Conservation (phyloP, 208 protist genomes). For the Polymyxa betae region DNA sequence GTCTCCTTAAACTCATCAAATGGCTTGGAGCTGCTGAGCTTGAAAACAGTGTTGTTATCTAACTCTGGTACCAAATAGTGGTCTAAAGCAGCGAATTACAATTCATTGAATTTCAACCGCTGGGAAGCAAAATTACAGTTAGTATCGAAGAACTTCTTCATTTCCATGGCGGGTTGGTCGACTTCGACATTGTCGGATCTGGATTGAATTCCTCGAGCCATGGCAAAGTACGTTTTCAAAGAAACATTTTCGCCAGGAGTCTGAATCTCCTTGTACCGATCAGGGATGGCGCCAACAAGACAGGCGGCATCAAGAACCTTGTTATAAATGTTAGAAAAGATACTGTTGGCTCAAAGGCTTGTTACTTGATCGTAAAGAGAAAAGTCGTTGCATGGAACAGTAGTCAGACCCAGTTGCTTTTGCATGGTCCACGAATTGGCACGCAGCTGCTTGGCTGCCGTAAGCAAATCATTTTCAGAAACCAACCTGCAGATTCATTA, state of each 20-base stretch:
- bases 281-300: not conserved
- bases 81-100: not conserved
- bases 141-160: slow-evolving; percentile 5
- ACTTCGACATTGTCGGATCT: not conserved
- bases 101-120: not conserved
- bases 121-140: not conserved
- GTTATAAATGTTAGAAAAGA: not conserved
- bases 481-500: not conserved
- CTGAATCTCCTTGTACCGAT: not conserved
- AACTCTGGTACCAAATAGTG: not conserved
- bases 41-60: not conserved
- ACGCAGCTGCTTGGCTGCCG: not conserved
- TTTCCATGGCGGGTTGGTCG: not conserved
- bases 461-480: not conserved
- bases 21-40: not conserved
- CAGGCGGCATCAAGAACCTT: slow-evolving; percentile 14
- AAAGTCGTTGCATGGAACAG: slow-evolving; percentile 2
- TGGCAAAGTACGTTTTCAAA: not conserved
- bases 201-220: not conserved
- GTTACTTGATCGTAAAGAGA: not conserved
- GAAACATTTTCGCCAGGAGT: not conserved
- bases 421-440: not conserved
- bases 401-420: not conserved
- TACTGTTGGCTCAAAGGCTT: not conserved
- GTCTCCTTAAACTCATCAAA: slow-evolving; percentile 4